Conservation (phyloP, 83 land plant species). For the Picea abies region DNA sequence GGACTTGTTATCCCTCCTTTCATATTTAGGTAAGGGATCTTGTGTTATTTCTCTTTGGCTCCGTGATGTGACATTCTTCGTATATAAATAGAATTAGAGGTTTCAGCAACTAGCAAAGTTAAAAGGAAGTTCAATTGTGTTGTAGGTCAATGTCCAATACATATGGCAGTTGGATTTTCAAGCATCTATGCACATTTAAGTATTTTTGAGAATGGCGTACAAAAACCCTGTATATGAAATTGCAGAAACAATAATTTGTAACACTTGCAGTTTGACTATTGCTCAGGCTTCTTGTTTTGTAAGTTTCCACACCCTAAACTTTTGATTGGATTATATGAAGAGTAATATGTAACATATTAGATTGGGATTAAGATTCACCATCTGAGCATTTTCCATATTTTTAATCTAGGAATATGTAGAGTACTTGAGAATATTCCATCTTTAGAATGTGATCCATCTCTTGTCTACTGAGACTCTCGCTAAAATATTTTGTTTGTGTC, state of each 20-base stretch:
- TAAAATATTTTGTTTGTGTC: background rate
- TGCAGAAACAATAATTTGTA: background rate
- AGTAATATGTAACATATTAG: background rate
- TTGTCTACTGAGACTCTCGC: background rate
- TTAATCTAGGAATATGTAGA: background rate
- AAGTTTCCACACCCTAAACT: background rate
- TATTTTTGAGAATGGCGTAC: background rate
- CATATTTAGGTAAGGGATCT: background rate
- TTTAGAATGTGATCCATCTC: background rate
- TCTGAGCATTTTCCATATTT: background rate
- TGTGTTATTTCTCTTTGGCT: background rate
- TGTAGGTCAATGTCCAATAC: background rate
- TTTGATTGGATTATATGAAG: background rate
- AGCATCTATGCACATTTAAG: background rate
- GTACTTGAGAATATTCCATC: background rate
- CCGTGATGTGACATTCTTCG: too few relatives aligned
- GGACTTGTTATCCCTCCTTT: too few relatives aligned
- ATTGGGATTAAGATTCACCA: background rate
- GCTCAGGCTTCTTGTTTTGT: background rate
- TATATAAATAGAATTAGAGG: background rate
- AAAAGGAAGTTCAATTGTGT: background rate
- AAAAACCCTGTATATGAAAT: background rate
- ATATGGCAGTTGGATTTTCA: background rate
- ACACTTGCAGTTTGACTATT: background rate
- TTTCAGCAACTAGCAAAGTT: background rate